Evolutionary conservation across 768 basidiomycete genomes (phyloP), one percentile per base, ranked within the genome.

Genomic region (Phylloporus sp.): DNA sequence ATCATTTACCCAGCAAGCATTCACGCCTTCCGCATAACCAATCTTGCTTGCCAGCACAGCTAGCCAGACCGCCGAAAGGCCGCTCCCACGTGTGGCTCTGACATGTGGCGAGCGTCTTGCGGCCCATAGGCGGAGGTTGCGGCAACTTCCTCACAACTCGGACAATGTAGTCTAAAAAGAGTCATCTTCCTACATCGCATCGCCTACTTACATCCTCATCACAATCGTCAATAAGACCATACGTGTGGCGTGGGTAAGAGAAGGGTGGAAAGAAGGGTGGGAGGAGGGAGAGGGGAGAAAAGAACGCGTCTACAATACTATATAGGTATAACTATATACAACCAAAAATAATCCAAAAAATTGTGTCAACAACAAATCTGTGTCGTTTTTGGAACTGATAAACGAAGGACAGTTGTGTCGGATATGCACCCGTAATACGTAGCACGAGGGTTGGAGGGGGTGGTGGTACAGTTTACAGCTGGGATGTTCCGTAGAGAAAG

Each of bases 241-340:
- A 15, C 34, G 18, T 18, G 48, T 44, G 47, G 50, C 41, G 43
- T 45, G 41, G 45, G 27, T 42, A 27, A 42, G 11, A 23, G 24
- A 42, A 20, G 32, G 22, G 20, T 15, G 44, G 44, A 11, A 7
- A 45, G 27, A 16, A 32, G 26, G 16, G 40, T 2, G 40, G 24
- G 23, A 9, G 24, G 12, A 32, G 31, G 31, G 31, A 32, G 31
- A 32, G 31, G 36, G n/a, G 36, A 38, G 18, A 4, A 27, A 18
- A 13, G 23, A 11, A 46, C 8, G 34, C 29, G 24, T 62, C 63
- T 65, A 56, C 44, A 29, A 55, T 38, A 42, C 58, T 63, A 64
- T 54, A 66, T 68, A 65, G 20, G 45, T 56, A 66, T 66, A 66
- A 66, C 66, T 66, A 68, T 66, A 61, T 63, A 66, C 62, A 63